Base-by-base conservation (phyloP, 164 flowering plant species). In the Nymphaea thermarum region DNA sequence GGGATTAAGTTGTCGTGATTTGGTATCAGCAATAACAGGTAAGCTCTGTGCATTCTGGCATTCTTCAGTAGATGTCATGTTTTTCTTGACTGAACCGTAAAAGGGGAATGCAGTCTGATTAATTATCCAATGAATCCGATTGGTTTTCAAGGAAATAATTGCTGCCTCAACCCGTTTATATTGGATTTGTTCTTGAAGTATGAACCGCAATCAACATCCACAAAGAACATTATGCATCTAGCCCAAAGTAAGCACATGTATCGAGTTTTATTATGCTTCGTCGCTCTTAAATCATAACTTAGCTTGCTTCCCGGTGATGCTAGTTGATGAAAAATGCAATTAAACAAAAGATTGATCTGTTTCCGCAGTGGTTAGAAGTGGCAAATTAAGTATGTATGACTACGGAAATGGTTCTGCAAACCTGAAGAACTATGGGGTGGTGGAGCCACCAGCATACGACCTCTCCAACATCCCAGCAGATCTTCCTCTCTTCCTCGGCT, bases 221-320 rank as follows among this genome's bases (percentile, higher is more conserved):
- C 84, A 6, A 88, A 84, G 83, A 88, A 82, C 79, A 60, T 88
- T 88, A 81, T 88, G 7, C 94, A 88, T 76, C 68, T 86, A 59
- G 72, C 88, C 69, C 94, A 88, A 63, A 88, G 91, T 86, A 82
- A 76, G 87, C 75, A 6, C 65, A 25, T 25, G 36, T 25, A 25
- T 25, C 1, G 36, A 25, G 36, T 25, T 25, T 25, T 25, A 25
- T 25, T 25, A 25, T 25, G 36, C 36, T 25, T 25, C 36, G 1
- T 25, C 36, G 36, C 36, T 25, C 36, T 25, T 25, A 25, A 25
- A 25, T 25, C 36, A 1, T 25, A 25, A 0, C 36, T 25, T 25
- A 25, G 36, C 36, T 25, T 25, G 36, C 36, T 25, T 25, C 36
- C 1, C 36, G 36, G 36, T 25, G 36, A 25, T 25, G 36, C 36